These are phyloP conservation scores for Coemansia sp. DNA, from an alignment of 192 early-diverging fungal genomes.

Conservation along the genomic window DNA sequence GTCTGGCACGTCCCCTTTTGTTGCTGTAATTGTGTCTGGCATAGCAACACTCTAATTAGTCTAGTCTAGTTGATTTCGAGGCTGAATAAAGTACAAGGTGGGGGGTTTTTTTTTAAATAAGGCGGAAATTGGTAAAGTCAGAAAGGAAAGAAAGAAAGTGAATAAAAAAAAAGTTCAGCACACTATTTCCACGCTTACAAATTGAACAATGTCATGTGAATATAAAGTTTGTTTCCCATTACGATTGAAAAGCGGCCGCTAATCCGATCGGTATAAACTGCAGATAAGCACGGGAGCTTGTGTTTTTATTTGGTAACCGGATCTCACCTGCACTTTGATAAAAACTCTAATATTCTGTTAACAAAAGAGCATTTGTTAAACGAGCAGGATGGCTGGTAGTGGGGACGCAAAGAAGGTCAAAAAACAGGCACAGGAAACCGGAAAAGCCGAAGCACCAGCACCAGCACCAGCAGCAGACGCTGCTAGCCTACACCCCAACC, in stretches of 20 bases:
- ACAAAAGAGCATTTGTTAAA: too few relatives aligned
- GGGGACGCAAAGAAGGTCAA: constrained; percentile 3
- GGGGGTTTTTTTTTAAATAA: background rate
- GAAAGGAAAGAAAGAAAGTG: too few relatives aligned
- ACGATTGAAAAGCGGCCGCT: background rate
- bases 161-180: too few relatives aligned
- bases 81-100: constrained; percentile 2
- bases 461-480: background rate
- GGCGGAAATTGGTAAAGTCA: background rate
- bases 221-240: background rate
- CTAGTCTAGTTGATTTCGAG: too few relatives aligned
- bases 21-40: constrained; percentile 3
- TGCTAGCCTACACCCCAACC: background rate
- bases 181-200: background rate
- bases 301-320: background rate
- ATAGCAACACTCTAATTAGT: background rate
- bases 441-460: constrained; percentile 11
- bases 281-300: background rate
- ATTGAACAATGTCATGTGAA: background rate
- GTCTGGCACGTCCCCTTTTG: constrained; percentile 42
- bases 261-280: background rate
- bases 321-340: background rate
- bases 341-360: background rate
- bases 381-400: background rate
- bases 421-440: background rate